Percentiles rank a stretch among this genome's conserved stretches.
Conservation (phyloP, 2,329 filamentous ascomycete species). For the Diaporthe sp. region DNA sequence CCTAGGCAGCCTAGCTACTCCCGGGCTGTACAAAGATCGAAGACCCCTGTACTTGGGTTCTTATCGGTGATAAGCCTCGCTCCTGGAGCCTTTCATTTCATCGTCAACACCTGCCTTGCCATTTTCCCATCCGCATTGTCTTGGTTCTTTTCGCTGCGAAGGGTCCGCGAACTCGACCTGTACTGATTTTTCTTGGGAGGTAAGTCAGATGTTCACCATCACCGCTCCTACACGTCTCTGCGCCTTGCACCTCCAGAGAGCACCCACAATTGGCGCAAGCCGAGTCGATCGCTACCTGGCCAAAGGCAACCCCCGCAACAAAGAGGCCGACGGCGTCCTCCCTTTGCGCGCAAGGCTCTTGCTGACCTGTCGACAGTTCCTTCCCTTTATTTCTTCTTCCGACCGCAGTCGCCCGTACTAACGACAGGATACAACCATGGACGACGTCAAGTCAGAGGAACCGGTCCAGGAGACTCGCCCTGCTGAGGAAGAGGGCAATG, state of each 20-base stretch:
- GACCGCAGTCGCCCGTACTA: not conserved
- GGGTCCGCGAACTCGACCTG: slow-evolving; percentile 15
- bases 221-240: not conserved
- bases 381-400: not conserved
- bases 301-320: slow-evolving; percentile 10
- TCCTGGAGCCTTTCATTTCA: slow-evolving; percentile 22
- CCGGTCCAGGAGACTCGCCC: slow-evolving; percentile 44
- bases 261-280: slow-evolving; percentile 17
- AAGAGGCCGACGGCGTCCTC: not conserved
- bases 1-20: not conserved
- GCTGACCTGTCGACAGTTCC: slow-evolving; percentile 13
- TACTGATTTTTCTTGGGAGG: slow-evolving; percentile 14
- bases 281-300: slow-evolving; percentile 1
- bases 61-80: slow-evolving; percentile 25
- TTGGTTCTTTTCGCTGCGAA: not conserved
- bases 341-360: not conserved
- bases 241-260: not conserved
- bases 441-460: slow-evolving; percentile 44
- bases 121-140: not conserved
- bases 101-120: slow-evolving; percentile 3
- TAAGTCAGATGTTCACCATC: not conserved
- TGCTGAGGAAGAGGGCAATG: slow-evolving; percentile 54
- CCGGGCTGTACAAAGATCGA: not conserved
- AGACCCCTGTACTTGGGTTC: not conserved
- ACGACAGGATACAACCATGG: slow-evolving; percentile 39